Conservation (phyloP, 257 asterid species). For the Pogostemon cablin region DNA sequence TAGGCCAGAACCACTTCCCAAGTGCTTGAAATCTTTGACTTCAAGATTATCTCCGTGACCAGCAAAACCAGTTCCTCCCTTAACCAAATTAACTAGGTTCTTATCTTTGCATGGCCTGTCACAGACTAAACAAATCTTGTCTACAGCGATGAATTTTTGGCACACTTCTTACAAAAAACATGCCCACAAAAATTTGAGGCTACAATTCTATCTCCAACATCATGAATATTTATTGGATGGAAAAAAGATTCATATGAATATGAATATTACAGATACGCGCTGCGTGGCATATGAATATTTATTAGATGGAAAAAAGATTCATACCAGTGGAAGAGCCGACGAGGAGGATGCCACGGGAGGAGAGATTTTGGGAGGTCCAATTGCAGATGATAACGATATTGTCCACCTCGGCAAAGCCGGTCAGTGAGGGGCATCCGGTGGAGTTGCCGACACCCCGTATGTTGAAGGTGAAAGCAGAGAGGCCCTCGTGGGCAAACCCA, state of each 20-base stretch:
- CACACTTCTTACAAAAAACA: constrained; percentile 93
- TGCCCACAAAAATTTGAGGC: constrained; percentile 91
- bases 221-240: too few relatives aligned
- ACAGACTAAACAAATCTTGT: constrained; percentile 83
- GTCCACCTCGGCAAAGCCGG: constrained; percentile 74
- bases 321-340: constrained; percentile 88
- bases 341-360: constrained; percentile 59
- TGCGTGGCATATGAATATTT: too few relatives aligned
- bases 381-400: constrained; percentile 73
- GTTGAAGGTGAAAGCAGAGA: constrained; percentile 70
- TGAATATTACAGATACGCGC: too few relatives aligned
- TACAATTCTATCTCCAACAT: constrained; percentile 29
- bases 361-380: constrained; percentile 59
- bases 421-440: constrained; percentile 76
- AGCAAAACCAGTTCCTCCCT: constrained; percentile 98
- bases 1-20: constrained; percentile 96
- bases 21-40: constrained; percentile 85
- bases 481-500: constrained; percentile 61
- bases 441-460: constrained; percentile 87
- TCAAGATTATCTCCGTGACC: constrained; percentile 96
- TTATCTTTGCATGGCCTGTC: constrained; percentile 81
- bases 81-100: constrained; percentile 63
- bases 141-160: constrained; percentile 76
- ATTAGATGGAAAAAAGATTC: too few relatives aligned
- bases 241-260: constrained; percentile 27